These are phyloP conservation scores for Trypethelium eluteriae DNA, from an alignment of 495 filamentous ascomycete species.

Conservation along the genomic window DNA sequence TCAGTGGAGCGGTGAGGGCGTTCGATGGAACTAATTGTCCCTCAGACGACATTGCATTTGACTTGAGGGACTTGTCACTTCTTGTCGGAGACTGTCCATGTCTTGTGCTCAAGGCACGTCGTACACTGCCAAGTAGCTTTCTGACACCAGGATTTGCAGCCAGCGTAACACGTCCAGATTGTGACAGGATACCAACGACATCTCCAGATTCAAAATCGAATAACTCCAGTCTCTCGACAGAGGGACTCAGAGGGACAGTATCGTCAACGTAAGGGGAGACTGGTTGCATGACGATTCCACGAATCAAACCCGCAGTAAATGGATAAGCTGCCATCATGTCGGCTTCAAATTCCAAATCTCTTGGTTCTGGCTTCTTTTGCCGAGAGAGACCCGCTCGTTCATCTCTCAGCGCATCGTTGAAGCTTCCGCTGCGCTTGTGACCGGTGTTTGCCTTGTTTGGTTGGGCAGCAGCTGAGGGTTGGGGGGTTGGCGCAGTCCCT, in stretches of 20 bases:
- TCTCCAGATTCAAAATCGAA: background rate
- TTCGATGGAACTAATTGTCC: conserved; percentile 5
- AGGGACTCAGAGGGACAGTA: background rate
- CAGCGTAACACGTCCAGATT: conserved; percentile 15
- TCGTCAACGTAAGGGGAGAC: background rate
- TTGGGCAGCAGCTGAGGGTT: conserved; percentile 18
- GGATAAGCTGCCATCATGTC: conserved; percentile 53
- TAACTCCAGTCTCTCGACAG: background rate
- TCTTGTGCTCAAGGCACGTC: conserved; percentile 74
- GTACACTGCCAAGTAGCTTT: conserved; percentile 78
- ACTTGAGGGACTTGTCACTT: conserved; percentile 9
- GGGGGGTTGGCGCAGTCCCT: conserved; percentile 20
- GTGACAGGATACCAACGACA: background rate
- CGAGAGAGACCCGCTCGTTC: conserved; percentile 49
- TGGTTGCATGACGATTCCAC: conserved; percentile 49
- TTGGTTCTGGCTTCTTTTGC: conserved; percentile 1
- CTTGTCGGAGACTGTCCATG: conserved; percentile 18
- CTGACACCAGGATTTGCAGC: conserved; percentile 61
- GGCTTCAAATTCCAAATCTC: conserved; percentile 28
- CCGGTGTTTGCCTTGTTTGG: conserved; percentile 36
- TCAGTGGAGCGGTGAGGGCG: background rate
- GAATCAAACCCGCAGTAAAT: conserved; percentile 74
- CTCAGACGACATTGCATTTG: background rate
- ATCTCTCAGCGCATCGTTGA: conserved; percentile 83
- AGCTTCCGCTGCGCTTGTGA: conserved; percentile 67